A percentile compares a stretch with the other conserved stretches of the same genome.
phyloP scores from a whole-genome alignment of 225 moss, liverwort and hornwort genomes.

The Physcomitrellopsis africana region DNA sequence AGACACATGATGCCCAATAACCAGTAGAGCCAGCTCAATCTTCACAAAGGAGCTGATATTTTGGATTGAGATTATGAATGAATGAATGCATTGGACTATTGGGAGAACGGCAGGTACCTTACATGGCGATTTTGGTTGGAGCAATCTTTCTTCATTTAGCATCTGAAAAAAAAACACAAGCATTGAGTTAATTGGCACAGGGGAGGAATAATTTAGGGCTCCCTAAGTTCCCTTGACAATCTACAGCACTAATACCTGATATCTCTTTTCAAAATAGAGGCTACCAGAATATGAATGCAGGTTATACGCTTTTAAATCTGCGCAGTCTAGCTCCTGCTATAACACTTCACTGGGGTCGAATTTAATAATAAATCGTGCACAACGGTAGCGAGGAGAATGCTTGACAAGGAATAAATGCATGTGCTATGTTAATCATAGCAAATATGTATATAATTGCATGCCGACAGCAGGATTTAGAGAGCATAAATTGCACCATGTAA shows the following conservation, averaged over 20 bases:
- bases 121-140: slow-evolving; percentile 37
- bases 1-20: slow-evolving; percentile 6
- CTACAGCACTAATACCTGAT: slow-evolving; percentile 30
- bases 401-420: background rate
- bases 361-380: background rate
- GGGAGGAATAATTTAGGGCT: slow-evolving; percentile 1
- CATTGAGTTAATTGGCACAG: slow-evolving; percentile 7
- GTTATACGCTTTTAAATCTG: slow-evolving; percentile 19
- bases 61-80: background rate
- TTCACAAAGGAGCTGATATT: background rate
- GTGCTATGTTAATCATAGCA: background rate
- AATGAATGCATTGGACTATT: slow-evolving; percentile 1
- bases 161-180: slow-evolving; percentile 36
- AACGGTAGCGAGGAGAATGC: background rate
- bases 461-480: background rate
- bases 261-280: slow-evolving; percentile 18
- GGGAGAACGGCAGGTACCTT: slow-evolving; percentile 36
- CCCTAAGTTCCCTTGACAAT: background rate
- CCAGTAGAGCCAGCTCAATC: slow-evolving; percentile 16
- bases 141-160: slow-evolving; percentile 41
- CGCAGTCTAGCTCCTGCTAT: slow-evolving; percentile 29
- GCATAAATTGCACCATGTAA: slow-evolving; percentile 26
- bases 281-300: slow-evolving; percentile 21
- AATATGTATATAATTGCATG: background rate
- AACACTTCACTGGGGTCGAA: background rate